Conservation (phyloP, 2,329 filamentous ascomycete species). For the Arachnopeziza araneosa region DNA sequence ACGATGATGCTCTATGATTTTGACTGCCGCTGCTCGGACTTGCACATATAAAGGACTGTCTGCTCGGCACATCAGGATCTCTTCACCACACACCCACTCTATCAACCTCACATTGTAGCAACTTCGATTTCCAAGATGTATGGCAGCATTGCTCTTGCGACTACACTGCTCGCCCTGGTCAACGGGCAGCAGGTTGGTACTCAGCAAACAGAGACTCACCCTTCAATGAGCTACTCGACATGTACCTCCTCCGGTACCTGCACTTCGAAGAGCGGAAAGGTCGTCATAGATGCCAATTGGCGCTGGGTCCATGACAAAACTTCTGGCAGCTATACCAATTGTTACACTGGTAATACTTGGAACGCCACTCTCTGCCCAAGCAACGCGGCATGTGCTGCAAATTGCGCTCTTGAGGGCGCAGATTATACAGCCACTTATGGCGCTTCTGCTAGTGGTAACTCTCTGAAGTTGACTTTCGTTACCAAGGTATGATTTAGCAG, state of each 20-base stretch:
- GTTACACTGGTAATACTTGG: constrained; percentile 38
- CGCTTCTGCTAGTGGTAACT: constrained; percentile 45
- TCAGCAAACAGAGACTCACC: constrained; percentile 42
- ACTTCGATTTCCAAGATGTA: constrained; percentile 12
- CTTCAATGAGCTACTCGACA: constrained; percentile 44
- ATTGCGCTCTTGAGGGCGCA: constrained; percentile 49
- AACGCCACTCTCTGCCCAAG: constrained; percentile 37
- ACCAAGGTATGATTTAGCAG: constrained; percentile 34
- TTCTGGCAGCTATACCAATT: constrained; percentile 32
- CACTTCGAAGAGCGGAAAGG: constrained; percentile 40
- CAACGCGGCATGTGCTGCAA: constrained; percentile 38
- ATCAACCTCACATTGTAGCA: background rate
- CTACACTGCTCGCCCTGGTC: constrained; percentile 35
- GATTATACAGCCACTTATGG: constrained; percentile 48
- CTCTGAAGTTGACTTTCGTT: constrained; percentile 51
- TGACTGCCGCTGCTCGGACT: background rate
- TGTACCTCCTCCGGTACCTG: constrained; percentile 43
- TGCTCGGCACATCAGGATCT: background rate
- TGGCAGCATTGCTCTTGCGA: constrained; percentile 34
- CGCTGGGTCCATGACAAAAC: constrained; percentile 47
- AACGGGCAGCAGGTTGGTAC: constrained; percentile 44
- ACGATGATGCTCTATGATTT: background rate
- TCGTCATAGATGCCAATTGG: constrained; percentile 52
- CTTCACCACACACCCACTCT: background rate
- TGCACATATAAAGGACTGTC: background rate